Evolutionary conservation across 768 basidiomycete species (phyloP).

Genomic region (Termitomyces sp.): DNA sequence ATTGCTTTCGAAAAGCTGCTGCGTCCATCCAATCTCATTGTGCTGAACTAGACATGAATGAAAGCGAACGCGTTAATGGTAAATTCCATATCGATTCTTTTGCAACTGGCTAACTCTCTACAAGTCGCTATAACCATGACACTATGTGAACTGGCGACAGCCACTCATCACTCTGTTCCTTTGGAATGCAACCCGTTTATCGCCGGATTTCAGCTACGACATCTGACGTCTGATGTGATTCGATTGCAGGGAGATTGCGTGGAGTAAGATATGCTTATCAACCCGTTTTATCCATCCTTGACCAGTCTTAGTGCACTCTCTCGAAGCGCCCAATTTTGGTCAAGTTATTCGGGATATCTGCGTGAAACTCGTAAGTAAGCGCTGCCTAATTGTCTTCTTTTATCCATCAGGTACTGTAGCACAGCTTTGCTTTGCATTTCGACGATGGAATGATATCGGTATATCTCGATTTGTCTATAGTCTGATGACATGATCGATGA

Average conservation of each 20-base stretch:
- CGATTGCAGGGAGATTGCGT: constrained; percentile 41
- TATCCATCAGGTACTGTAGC: constrained; percentile 30
- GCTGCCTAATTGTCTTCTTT: background rate
- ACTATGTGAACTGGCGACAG: constrained; percentile 73
- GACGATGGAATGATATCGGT: constrained; percentile 75
- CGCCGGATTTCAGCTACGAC: constrained; percentile 11
- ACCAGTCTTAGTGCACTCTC: constrained; percentile 51
- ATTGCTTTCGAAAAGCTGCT: constrained; percentile 59
- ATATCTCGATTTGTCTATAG: constrained; percentile 5
- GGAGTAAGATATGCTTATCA: constrained; percentile 28
- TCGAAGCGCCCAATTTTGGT: constrained; percentile 79
- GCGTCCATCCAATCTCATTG: constrained; percentile 43
- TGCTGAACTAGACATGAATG: constrained; percentile 50
- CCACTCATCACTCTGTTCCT: constrained; percentile 59
- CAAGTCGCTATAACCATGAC: constrained; percentile 74
- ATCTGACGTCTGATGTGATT: constrained; percentile 9
- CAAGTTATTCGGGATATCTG: constrained; percentile 79
- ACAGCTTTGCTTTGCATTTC: constrained; percentile 71
- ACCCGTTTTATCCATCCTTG: background rate
- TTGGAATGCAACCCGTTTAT: constrained; percentile 52
- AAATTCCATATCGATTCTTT: background rate
- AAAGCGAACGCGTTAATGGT: constrained; percentile 61
- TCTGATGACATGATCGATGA: constrained; percentile 1
- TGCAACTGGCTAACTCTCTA: background rate
- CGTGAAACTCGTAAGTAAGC: constrained; percentile 63